Conservation (phyloP, 768 basidiomycete genomes). For the Rickenella mellea region DNA sequence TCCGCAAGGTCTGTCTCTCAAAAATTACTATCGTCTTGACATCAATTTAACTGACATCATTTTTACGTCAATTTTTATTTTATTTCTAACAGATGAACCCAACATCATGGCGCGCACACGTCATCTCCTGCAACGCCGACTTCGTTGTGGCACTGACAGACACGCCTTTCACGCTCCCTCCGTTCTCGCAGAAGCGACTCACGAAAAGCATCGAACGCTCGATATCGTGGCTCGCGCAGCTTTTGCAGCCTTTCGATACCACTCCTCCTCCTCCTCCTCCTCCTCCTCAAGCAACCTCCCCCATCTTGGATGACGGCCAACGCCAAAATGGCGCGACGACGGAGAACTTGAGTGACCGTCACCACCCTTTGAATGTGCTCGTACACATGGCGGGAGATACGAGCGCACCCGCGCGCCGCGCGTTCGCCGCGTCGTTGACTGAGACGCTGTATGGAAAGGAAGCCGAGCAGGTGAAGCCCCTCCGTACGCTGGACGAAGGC, state of each 20-base stretch:
- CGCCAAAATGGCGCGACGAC: too few relatives aligned
- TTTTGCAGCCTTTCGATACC: conserved; percentile 29
- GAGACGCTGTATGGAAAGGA: conserved; percentile 52
- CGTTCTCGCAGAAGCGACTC: conserved; percentile 69
- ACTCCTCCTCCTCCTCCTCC: background rate
- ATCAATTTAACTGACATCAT: background rate
- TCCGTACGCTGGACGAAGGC: conserved; percentile 55
- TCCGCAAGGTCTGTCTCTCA: conserved; percentile 47
- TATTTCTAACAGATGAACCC: conserved; percentile 36
- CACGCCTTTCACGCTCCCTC: conserved; percentile 51
- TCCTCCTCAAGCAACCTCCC: conserved; percentile 1
- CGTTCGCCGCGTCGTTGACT: conserved; percentile 48
- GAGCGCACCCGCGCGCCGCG: conserved; percentile 44
- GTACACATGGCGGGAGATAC: conserved; percentile 63
- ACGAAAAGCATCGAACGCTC: conserved; percentile 71
- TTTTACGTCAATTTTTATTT: conserved; percentile 1
- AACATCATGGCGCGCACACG: conserved; percentile 46
- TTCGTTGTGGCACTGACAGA: conserved; percentile 65
- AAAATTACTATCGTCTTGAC: background rate
- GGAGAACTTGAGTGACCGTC: background rate
- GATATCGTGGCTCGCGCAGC: conserved; percentile 47
- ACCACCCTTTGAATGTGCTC: conserved; percentile 38
- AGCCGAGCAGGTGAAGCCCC: conserved; percentile 37
- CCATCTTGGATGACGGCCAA: background rate
- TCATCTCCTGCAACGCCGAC: conserved; percentile 50